These are phyloP conservation scores for Termitomyces sp. DNA, from an alignment of 768 basidiomycete species.

Conservation along the genomic window DNA sequence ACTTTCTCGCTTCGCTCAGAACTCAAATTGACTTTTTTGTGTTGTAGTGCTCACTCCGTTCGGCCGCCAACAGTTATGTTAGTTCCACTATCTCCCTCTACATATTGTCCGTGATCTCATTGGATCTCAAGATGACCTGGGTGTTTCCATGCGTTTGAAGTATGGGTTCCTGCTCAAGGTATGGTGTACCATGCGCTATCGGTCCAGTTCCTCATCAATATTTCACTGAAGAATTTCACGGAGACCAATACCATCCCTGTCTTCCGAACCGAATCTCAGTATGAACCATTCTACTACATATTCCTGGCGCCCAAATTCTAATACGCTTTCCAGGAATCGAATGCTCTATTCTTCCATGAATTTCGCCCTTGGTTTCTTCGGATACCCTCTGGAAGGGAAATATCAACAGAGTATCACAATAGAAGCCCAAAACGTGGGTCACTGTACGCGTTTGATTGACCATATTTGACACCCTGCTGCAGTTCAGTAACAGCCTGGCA, in stretches of 20 bases:
- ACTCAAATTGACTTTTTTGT: slow-evolving; percentile 13
- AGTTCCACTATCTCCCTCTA: slow-evolving; percentile 20
- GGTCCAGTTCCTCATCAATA: neutral
- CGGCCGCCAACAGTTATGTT: slow-evolving; percentile 82
- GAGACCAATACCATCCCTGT: slow-evolving; percentile 62
- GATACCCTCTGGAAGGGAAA: slow-evolving; percentile 65
- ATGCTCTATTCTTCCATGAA: slow-evolving; percentile 64
- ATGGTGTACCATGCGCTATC: neutral
- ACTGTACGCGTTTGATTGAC: slow-evolving; percentile 3
- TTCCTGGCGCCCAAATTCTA: too few species aligned
- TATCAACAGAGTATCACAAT: slow-evolving; percentile 79
- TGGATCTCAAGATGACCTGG: slow-evolving; percentile 47
- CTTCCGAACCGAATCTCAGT: slow-evolving; percentile 78
- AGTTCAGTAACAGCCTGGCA: slow-evolving; percentile 84
- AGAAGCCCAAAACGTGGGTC: slow-evolving; percentile 53
- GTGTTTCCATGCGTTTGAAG: slow-evolving; percentile 69
- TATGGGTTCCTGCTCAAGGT: slow-evolving; percentile 76
- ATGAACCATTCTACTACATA: too few species aligned
- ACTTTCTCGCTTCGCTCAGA: too few species aligned
- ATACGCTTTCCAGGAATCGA: slow-evolving; percentile 61
- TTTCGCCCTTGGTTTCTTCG: slow-evolving; percentile 74
- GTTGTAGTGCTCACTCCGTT: slow-evolving; percentile 79
- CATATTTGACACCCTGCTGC: neutral
- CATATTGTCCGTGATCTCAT: neutral
- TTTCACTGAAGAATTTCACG: slow-evolving; percentile 47